phyloP scores from a whole-genome alignment of 345 rosid species.

The Kernera saxatilis region DNA sequence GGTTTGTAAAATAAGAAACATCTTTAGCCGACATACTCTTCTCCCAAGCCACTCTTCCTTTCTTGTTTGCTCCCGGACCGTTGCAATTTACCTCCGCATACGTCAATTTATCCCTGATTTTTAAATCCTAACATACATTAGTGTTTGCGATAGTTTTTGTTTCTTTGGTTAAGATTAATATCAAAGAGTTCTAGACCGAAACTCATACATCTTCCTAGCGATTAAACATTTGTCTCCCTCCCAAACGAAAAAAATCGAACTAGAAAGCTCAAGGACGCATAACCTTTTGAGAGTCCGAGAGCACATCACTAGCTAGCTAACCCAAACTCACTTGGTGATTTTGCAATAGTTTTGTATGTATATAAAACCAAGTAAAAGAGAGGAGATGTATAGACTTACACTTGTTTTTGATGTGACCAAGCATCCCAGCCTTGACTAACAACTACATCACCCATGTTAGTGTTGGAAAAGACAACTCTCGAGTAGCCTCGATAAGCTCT shows the following conservation, averaged over 20 bases:
- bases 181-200: too few species aligned
- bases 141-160: neutral
- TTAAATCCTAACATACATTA: neutral
- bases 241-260: too few species aligned
- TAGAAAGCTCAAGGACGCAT: too few species aligned
- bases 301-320: too few species aligned
- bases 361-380: too few species aligned
- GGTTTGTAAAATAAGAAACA: neutral
- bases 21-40: neutral
- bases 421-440: conserved; percentile 36
- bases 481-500: conserved; percentile 33
- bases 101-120: neutral
- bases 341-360: too few species aligned
- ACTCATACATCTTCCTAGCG: too few species aligned
- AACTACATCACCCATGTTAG: conserved; percentile 4
- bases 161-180: too few species aligned
- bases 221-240: too few species aligned
- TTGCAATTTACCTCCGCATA: conserved; percentile 1
- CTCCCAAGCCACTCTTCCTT: conserved; percentile 5
- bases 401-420: conserved; percentile 19
- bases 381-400: conserved; percentile 15
- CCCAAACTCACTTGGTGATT: too few species aligned
- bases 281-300: too few species aligned
- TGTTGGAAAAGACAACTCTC: conserved; percentile 23
- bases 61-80: neutral